Evolutionary conservation across 352 stramenopile species (phyloP), one percentile per base, ranked within the genome.

Genomic region (Phytophthora rubi): DNA sequence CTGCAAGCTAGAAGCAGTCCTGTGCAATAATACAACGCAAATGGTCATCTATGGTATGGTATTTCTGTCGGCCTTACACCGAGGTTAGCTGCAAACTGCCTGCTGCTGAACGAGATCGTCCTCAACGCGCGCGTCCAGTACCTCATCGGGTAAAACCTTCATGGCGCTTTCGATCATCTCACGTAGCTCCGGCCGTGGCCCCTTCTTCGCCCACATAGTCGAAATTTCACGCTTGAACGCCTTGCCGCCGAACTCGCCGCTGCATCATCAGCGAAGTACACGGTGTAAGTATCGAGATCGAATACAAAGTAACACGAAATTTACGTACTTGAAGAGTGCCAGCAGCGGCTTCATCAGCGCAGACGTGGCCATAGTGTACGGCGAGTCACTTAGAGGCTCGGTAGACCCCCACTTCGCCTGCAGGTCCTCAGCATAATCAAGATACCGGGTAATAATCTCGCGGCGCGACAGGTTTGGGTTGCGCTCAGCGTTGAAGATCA

Each of bases 381-480:
- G 77, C 13, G 77, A 68, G 7, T 81, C 69, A 6, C 81, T 74
- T 8, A 86, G 59, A 0, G 82, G 83, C 33, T 80, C 64, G 8
- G 66, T 80, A 9, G 75, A 71, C 0, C 89, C 88, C 89, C 89
- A 96, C 45, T 83, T 89, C 4, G 75, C 71, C 58, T 95, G 88
- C 53, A 95, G 79, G 3, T 86, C 71, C 12, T 95, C 87, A 0
- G 86, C 87, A 54, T 98, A 98, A n/a, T 93, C 85, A 13, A 96
- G 59, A 71, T 98, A 98, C 30, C 79, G 77, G 32, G 83, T 79
- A 26, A 97, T 80, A 49, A 97, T 90, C 57, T 97, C 82, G 18
- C 90, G 85, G 7, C 92, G 79, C n/a, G 90, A 96, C 52, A 97
- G 49, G 57, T 93, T 94, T 9, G 85, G 89, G 58, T 96, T 94